A percentile compares a stretch with the other conserved stretches of the same genome.
phyloP scores from a whole-genome alignment of 148 eudicot species.

The Linanthus parryae region DNA sequence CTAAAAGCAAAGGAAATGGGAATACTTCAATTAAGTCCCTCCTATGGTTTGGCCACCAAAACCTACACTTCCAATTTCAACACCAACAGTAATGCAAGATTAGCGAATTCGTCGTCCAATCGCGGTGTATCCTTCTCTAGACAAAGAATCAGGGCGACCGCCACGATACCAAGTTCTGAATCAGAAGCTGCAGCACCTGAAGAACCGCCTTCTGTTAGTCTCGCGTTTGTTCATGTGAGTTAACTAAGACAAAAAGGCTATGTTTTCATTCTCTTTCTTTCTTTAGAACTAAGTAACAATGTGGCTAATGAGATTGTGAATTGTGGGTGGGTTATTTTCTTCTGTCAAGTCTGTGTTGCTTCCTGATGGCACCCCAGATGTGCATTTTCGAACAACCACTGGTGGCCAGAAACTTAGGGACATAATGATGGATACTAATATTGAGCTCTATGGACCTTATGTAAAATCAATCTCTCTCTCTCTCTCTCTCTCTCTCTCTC shows the following conservation, averaged over 20 bases:
- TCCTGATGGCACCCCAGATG: constrained; percentile 89
- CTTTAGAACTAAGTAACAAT: not conserved
- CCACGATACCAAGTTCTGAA: constrained; percentile 36
- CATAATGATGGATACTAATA: constrained; percentile 66
- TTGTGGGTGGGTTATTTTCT: constrained; percentile 4
- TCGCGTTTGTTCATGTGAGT: constrained; percentile 70
- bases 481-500: too few relatives aligned
- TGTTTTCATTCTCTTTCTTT: not conserved
- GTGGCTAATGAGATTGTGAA: not conserved
- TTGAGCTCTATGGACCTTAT: constrained; percentile 91
- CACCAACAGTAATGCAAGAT: not conserved
- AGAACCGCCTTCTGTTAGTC: constrained; percentile 47
- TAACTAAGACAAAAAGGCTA: not conserved
- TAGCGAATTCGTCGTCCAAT: constrained; percentile 6
- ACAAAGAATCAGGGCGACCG: constrained; percentile 46
- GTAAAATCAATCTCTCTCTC: constrained; percentile 45
- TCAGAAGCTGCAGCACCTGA: constrained; percentile 17
- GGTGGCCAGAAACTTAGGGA: constrained; percentile 87
- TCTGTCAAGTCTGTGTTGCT: constrained; percentile 62
- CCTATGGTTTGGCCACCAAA: constrained; percentile 32
- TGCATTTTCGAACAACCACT: constrained; percentile 52
- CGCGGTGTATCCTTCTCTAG: constrained; percentile 7
- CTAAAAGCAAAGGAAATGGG: constrained; percentile 22
- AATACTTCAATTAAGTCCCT: constrained; percentile 23
- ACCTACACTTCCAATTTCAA: constrained; percentile 28